Conservation (phyloP, 257 asterid genomes). For the Fraxinus excelsior region DNA sequence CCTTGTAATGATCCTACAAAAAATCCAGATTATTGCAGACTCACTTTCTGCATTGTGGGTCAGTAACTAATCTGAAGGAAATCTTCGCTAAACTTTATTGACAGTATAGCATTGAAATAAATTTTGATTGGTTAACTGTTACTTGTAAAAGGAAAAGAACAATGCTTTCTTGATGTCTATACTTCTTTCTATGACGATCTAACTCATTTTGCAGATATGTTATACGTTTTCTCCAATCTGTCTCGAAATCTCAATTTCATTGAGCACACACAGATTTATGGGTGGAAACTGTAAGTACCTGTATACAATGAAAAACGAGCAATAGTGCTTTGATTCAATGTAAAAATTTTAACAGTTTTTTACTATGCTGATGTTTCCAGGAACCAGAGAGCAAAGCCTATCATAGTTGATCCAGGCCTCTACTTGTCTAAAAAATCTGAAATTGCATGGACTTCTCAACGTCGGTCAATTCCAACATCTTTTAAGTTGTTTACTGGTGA, state of each 20-base stretch:
- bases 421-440: constrained; percentile 90
- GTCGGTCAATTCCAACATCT: constrained; percentile 86
- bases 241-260: constrained; percentile 86
- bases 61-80: constrained; percentile 4
- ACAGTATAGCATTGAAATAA: background rate
- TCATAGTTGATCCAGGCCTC: constrained; percentile 91
- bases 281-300: constrained; percentile 92
- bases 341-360: background rate
- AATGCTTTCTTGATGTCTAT: constrained; percentile 4
- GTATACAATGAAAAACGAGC: background rate
- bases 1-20: background rate
- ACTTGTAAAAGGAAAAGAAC: background rate
- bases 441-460: constrained; percentile 82
- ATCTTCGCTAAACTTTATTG: background rate
- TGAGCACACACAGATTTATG: constrained; percentile 81
- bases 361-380: constrained; percentile 43
- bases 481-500: constrained; percentile 89
- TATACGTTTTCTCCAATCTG: constrained; percentile 75
- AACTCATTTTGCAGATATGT: constrained; percentile 70
- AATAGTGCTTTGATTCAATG: background rate
- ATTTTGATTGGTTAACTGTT: background rate
- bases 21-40: background rate
- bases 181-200: background rate
- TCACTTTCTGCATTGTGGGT: background rate
- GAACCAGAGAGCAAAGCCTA: constrained; percentile 93